phyloP scores from a whole-genome alignment of 768 basidiomycete species.

The Mycena epipterygia region DNA sequence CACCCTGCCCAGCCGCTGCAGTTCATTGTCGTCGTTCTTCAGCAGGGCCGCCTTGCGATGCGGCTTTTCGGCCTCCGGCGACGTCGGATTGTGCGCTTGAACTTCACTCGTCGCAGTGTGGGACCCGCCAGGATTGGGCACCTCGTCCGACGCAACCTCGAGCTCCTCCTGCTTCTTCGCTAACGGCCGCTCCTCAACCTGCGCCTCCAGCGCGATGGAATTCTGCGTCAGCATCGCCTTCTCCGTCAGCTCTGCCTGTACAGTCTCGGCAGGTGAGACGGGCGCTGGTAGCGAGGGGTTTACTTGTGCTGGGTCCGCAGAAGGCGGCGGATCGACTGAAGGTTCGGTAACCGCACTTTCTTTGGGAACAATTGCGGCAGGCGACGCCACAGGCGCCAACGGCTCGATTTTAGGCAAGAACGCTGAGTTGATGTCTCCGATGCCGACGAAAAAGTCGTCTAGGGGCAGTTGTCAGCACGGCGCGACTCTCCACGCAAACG shows the following conservation, averaged over 20 bases:
- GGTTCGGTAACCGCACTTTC: constrained; percentile 18
- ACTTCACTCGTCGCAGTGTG: constrained; percentile 32
- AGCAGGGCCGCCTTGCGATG: constrained; percentile 77
- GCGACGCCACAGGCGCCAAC: constrained; percentile 51
- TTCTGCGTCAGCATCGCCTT: constrained; percentile 78
- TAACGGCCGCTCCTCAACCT: constrained; percentile 87
- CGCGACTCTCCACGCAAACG: constrained; percentile 4
- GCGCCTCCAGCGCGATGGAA: constrained; percentile 82
- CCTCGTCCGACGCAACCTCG: constrained; percentile 55
- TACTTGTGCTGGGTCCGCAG: constrained; percentile 45
- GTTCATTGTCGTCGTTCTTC: constrained; percentile 89
- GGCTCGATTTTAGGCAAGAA: constrained; percentile 88
- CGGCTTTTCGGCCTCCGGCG: constrained; percentile 55
- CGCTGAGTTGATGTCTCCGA: constrained; percentile 97
- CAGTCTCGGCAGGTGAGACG: constrained; percentile 46
- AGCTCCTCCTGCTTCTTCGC: constrained; percentile 90
- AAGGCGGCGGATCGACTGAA: constrained; percentile 29
- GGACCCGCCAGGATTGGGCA: constrained; percentile 13
- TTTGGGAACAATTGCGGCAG: constrained; percentile 35
- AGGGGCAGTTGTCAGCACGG: constrained; percentile 29
- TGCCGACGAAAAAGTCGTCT: constrained; percentile 99
- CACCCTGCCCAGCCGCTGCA: constrained; percentile 83
- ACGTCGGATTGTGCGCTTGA: constrained; percentile 35
- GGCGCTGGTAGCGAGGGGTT: constrained; percentile 11
- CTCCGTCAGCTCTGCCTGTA: constrained; percentile 57